phyloP scores from a whole-genome alignment of 2,329 filamentous ascomycete species.

The Cercospora sp. region DNA sequence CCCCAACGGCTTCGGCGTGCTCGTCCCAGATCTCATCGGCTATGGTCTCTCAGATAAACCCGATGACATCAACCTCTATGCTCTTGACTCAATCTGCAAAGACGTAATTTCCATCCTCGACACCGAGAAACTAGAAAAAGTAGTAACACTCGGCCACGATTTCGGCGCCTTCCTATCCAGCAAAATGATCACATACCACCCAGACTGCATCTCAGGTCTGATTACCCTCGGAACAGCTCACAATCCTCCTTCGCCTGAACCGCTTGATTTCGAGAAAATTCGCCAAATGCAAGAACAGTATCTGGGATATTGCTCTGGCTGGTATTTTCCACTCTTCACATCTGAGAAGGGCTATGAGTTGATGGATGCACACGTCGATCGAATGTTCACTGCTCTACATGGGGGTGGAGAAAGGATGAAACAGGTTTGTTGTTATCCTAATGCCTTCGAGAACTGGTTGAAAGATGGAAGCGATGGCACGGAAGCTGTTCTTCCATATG shows the following conservation, averaged over 20 bases:
- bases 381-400: constrained; percentile 23
- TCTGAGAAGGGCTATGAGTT: constrained; percentile 42
- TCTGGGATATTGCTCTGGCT: constrained; percentile 41
- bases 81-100: constrained; percentile 36
- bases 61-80: constrained; percentile 39
- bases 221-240: constrained; percentile 48
- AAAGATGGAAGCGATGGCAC: constrained; percentile 5
- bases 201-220: constrained; percentile 43
- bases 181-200: constrained; percentile 46
- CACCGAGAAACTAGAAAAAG: constrained; percentile 37
- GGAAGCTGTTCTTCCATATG: constrained; percentile 38
- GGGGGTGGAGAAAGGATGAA: constrained; percentile 31
- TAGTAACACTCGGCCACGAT: constrained; percentile 52
- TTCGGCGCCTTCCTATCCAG: constrained; percentile 48
- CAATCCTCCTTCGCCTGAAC: constrained; percentile 35
- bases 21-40: constrained; percentile 41
- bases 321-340: constrained; percentile 50
- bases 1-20: constrained; percentile 42
- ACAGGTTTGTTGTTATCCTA: constrained; percentile 40
- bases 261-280: constrained; percentile 42
- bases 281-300: constrained; percentile 37
- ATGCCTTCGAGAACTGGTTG: constrained; percentile 37
- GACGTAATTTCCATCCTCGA: constrained; percentile 45
- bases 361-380: constrained; percentile 30
- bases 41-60: constrained; percentile 44